Evolutionary conservation across 331 rosid genomes (phyloP), one percentile per base, ranked within the genome.

Genomic region (Rhamnella rubrinervis): DNA sequence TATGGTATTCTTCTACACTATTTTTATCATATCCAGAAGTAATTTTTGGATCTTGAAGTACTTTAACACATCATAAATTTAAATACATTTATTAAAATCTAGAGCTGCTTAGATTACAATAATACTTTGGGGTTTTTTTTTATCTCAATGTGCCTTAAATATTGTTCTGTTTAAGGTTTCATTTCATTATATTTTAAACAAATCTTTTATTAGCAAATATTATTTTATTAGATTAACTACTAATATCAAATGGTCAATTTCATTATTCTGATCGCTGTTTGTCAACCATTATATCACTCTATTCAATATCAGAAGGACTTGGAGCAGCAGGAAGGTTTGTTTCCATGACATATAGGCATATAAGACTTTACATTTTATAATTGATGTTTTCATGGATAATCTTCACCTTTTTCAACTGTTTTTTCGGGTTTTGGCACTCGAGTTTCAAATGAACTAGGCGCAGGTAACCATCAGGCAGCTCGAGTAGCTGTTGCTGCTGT

Each of bases 281-380:
- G 70, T 78, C 87, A 49, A 86, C 90, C 53, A 49, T 90, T 26
- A 0, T 74, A 52, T 71, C 81, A 68, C 68, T 79, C 31, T 78
- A 44, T 18, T 65, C 79, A n/a, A 64, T 83, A 64, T 79, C 84
- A 3, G 80, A 75, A 64, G 84, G 75, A 61, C 73, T 83, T 37
- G 84, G 79, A 65, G 79, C 72, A 17, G 87, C 82, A 63, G 84
- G 25, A 60, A 83, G 87, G 84, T 83, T 59, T 63, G 75, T 57
- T 50, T 61, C 55, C 16, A 41, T 51, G 20, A 14, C 37, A 51
- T 60, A 37, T 37, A 18, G 7, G 38, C 15, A 15, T 18, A 50
- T 46, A 8, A 0, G 20, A 19, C 13, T 16, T 47, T 3, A 16
- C 56, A 5, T 51, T 1, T 1, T 4, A 17, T 17, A 1, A 51